Conservation (phyloP, 2,329 filamentous ascomycete genomes). For the Emmonsiellopsis sp. region DNA sequence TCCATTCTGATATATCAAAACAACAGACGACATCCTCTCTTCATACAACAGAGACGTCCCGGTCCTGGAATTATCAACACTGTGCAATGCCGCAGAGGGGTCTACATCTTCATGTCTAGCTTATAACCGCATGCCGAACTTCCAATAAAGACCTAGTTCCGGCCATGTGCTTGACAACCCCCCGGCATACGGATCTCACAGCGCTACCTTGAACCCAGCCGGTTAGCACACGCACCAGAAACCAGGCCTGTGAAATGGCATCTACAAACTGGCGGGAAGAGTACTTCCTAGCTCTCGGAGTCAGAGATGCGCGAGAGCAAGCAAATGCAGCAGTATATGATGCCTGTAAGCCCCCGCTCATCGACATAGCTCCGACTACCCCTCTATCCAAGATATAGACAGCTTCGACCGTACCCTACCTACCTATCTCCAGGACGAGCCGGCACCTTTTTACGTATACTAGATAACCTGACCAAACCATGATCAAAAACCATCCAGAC, state of each 20-base stretch:
- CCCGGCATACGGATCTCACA: neutral
- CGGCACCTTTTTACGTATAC: neutral
- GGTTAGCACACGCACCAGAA: neutral
- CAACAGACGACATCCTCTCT: too few species aligned
- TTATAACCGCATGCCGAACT: neutral
- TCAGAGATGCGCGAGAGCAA: constrained; percentile 60
- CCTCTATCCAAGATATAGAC: neutral
- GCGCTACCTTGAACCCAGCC: constrained; percentile 6
- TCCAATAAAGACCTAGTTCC: neutral
- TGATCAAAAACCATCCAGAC: constrained; percentile 34
- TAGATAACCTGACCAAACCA: too few species aligned
- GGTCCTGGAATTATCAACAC: too few species aligned
- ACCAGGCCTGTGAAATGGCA: constrained; percentile 29
- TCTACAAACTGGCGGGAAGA: constrained; percentile 65
- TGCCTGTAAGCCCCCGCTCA: constrained; percentile 50
- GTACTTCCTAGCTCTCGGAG: constrained; percentile 65
- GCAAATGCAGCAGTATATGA: constrained; percentile 60
- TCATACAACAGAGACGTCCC: too few species aligned
- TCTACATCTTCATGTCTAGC: too few species aligned
- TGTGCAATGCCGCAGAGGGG: too few species aligned
- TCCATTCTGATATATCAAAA: too few species aligned
- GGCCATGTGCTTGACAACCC: neutral
- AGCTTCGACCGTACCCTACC: neutral
- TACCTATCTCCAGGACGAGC: neutral
- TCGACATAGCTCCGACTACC: neutral